Evolutionary conservation across 2,329 filamentous ascomycete species (phyloP), one percentile per base, ranked within the genome.

Genomic region (Eutypa lata): DNA sequence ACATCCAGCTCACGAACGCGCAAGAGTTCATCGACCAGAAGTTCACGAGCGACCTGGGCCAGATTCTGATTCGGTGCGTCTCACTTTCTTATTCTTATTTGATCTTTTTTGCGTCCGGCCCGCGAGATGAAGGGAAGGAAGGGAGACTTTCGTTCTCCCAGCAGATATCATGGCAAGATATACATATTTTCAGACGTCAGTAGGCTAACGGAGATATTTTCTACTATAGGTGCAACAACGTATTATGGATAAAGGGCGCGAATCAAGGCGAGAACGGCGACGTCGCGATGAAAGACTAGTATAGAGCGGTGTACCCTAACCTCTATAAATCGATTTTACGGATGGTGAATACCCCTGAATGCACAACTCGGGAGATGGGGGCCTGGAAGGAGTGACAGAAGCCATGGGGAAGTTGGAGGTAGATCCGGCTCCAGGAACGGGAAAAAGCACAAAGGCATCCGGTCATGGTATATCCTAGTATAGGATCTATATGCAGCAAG

Each of bases 21-120:
- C 90, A 96, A 75, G 94, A 99, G 74, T 97, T 88, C 74, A 89
- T 96, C 67, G 86, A 91, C 69, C 88, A 90, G 62, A 89, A 95
- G 81, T 87, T 85, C 70, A 91, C 88, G 35, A 93, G 91, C 53
- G 84, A 84, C 47, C 76, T 99, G 60, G 94, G 94, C 7, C 89
- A 96, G 74, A 92, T 99, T 45, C 73, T 99, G 65, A 97, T 99
- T 67, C 81, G 93, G 88, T 95, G 73, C 56, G 77, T 65, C 49
- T 38, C 14, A 49, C 35, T 24, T 26, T 19, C 26, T 45, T 10
- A 21, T 2, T 8, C 18, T 28, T 7, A 7, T 26, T 14, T 22
- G n/a, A 3, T 19, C 5, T 21, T 4, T 13, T 42, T 18, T n/a
- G 19, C 13, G 38, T n/a, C 10, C 19, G 18, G 19, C n/a, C n/a